phyloP scores from a whole-genome alignment of 345 rosid genomes.

The Lepidium didymum region DNA sequence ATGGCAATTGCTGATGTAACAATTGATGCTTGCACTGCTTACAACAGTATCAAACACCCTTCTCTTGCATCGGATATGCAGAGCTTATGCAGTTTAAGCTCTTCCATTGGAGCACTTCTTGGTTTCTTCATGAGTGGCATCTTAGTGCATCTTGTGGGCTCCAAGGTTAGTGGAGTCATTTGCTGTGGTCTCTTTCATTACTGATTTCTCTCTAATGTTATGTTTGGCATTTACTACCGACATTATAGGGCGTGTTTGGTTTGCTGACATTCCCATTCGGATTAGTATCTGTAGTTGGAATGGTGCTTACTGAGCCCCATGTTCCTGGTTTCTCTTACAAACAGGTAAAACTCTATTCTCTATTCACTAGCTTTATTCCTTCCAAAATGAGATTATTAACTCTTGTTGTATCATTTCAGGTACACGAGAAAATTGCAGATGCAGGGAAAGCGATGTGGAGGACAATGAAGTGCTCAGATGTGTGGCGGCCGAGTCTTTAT shows the following conservation, averaged over 20 bases:
- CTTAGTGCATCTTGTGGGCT: slow-evolving; percentile 79
- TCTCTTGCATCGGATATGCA: slow-evolving; percentile 88
- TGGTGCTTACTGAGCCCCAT: slow-evolving; percentile 51
- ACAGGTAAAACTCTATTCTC: slow-evolving; percentile 40
- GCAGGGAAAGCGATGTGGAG: slow-evolving; percentile 85
- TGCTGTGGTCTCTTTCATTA: background rate
- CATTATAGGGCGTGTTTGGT: slow-evolving; percentile 68
- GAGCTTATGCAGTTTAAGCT: slow-evolving; percentile 71
- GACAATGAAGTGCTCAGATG: slow-evolving; percentile 64
- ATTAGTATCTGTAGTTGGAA: slow-evolving; percentile 56
- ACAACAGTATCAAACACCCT: slow-evolving; percentile 70
- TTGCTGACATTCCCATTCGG: slow-evolving; percentile 63
- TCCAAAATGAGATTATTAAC: background rate
- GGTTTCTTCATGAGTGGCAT: slow-evolving; percentile 81
- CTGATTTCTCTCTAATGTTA: background rate
- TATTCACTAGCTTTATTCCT: background rate
- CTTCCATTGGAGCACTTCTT: slow-evolving; percentile 72
- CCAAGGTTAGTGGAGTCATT: slow-evolving; percentile 42
- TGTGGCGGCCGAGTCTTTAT: slow-evolving; percentile 86
- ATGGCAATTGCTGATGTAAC: slow-evolving; percentile 93
- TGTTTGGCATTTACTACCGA: slow-evolving; percentile 11
- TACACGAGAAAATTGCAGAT: slow-evolving; percentile 49
- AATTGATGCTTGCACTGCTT: slow-evolving; percentile 88
- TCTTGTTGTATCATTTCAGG: slow-evolving; percentile 37
- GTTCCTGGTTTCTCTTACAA: slow-evolving; percentile 46